Conservation (phyloP, 73 alveolate species). For the Paramecium caudatum region DNA sequence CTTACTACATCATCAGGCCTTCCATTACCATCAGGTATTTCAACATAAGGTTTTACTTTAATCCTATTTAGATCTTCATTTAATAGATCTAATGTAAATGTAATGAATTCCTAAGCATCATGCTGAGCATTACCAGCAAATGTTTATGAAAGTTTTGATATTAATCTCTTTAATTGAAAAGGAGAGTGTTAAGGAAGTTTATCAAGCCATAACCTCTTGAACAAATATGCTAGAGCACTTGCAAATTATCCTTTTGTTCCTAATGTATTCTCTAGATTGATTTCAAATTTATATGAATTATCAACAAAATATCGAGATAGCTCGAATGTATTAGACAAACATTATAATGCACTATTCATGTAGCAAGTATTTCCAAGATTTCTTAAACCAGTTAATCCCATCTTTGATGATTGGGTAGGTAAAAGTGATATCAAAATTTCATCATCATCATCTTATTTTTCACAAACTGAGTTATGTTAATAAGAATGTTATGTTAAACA, state of each 20-base stretch:
- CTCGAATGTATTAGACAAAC: constrained; percentile 84
- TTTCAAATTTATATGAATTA: constrained; percentile 80
- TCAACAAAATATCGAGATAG: constrained; percentile 86
- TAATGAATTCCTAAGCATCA: constrained; percentile 87
- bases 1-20: constrained; percentile 50
- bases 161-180: constrained; percentile 73
- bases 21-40: constrained; percentile 40
- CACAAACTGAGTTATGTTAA: not conserved
- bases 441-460: constrained; percentile 47
- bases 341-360: constrained; percentile 91
- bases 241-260: constrained; percentile 87
- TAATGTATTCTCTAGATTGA: constrained; percentile 77
- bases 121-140: constrained; percentile 83
- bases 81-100: constrained; percentile 80
- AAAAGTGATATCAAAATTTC: not conserved
- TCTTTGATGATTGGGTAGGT: not conserved
- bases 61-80: constrained; percentile 87
- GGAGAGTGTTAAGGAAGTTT: constrained; percentile 75
- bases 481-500: constrained; percentile 11
- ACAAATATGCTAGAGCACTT: constrained; percentile 77
- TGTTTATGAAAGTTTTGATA: constrained; percentile 70
- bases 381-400: constrained; percentile 87
- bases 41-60: constrained; percentile 29
- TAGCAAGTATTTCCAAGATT: constrained; percentile 95
- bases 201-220: constrained; percentile 75